phyloP scores from a whole-genome alignment of 1,284 basidiomycete species.

The Ceratobasidium sp. region DNA sequence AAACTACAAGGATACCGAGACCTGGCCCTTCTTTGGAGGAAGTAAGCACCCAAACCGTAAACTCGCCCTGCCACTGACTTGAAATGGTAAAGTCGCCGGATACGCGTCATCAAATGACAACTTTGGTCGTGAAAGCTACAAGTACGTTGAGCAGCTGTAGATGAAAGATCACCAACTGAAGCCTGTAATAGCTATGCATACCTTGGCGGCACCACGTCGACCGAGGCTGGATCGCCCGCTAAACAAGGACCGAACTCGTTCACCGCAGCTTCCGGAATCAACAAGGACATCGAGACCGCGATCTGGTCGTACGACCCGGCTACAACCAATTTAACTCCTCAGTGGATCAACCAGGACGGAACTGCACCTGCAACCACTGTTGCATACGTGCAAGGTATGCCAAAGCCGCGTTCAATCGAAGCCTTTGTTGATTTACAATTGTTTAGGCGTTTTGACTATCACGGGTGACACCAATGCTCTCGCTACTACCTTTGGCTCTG shows the following conservation, averaged over 20 bases:
- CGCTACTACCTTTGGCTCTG: neutral
- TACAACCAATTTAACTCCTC: neutral
- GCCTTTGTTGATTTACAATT: neutral
- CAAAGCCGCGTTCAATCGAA: no score
- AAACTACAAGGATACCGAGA: neutral
- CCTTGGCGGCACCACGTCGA: neutral
- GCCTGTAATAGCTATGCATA: neutral
- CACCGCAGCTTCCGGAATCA: neutral
- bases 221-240: neutral
- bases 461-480: neutral
- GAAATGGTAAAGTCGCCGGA: neutral
- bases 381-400: neutral
- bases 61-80: neutral
- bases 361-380: neutral
- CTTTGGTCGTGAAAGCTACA: slow-evolving; percentile 1
- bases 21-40: neutral
- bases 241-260: neutral
- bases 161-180: neutral
- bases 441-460: neutral
- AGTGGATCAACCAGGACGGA: slow-evolving; percentile 26
- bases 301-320: slow-evolving; percentile 27
- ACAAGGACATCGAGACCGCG: neutral
- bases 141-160: neutral
- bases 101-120: neutral
- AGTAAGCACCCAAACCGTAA: neutral